These are phyloP conservation scores for Colletotrichum eleusines DNA, from an alignment of 2,329 filamentous ascomycete genomes.

Conservation along the genomic window DNA sequence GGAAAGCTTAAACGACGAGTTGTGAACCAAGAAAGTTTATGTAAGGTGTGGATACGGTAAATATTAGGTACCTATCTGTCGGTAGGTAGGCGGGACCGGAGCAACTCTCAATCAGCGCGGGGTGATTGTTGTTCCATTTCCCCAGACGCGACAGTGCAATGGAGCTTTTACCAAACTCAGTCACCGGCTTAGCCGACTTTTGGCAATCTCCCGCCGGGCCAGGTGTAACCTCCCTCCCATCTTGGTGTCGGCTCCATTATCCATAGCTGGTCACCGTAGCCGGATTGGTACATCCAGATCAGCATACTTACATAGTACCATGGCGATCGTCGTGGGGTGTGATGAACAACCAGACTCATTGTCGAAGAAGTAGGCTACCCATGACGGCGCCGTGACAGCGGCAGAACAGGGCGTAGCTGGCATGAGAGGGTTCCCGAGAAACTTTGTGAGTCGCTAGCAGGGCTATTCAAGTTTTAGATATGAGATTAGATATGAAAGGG, in stretches of 20 bases:
- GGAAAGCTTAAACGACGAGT: conserved; percentile 26
- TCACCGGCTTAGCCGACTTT: too few relatives aligned
- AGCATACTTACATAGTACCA: background rate
- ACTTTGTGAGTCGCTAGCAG: conserved; percentile 31
- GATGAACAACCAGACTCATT: conserved; percentile 10
- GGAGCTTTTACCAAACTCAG: conserved; percentile 11
- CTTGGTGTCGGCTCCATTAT: conserved; percentile 18
- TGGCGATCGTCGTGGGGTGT: background rate
- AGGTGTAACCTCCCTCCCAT: background rate
- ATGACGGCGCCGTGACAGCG: conserved; percentile 10
- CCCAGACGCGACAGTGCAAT: conserved; percentile 21
- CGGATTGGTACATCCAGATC: conserved; percentile 30
- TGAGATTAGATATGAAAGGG: too few relatives aligned
- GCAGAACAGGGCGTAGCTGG: conserved; percentile 5
- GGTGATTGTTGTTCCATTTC: conserved; percentile 31
- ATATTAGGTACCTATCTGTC: too few relatives aligned
- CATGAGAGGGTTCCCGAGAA: conserved; percentile 3
- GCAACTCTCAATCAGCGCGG: conserved; percentile 32
- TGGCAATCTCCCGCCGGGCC: conserved; percentile 11
- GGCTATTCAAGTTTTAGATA: background rate
- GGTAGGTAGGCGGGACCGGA: too few relatives aligned
- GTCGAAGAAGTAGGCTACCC: background rate
- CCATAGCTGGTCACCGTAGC: conserved; percentile 16
- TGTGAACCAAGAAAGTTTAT: background rate
- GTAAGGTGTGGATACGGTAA: conserved; percentile 1